phyloP scores from a whole-genome alignment of 768 basidiomycete genomes.

The Daedaleopsis sinensis region DNA sequence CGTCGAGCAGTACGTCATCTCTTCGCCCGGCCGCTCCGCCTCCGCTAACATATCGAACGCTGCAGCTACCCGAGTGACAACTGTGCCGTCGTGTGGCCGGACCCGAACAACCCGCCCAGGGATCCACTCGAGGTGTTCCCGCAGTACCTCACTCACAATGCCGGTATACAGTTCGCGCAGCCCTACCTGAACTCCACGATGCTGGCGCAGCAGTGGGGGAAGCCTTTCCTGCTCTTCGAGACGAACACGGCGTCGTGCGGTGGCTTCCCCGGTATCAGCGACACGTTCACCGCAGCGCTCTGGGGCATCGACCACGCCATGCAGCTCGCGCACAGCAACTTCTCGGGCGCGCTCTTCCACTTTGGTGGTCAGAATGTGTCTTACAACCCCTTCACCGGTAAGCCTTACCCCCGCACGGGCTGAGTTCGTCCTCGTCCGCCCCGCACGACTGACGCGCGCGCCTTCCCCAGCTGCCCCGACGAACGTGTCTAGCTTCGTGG shows the following conservation, averaged over 20 bases:
- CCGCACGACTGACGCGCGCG: not conserved
- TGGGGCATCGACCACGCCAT: constrained; percentile 56
- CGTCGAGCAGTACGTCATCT: constrained; percentile 53
- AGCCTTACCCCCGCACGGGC: not conserved
- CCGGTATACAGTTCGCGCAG: constrained; percentile 37
- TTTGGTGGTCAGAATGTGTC: constrained; percentile 50
- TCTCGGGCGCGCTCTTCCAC: constrained; percentile 51
- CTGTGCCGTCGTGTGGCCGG: constrained; percentile 33
- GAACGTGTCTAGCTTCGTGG: constrained; percentile 37
- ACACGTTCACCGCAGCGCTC: constrained; percentile 51
- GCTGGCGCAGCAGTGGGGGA: constrained; percentile 35
- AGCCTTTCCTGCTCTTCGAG: constrained; percentile 56
- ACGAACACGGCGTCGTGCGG: constrained; percentile 57
- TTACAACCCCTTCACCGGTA: constrained; percentile 40
- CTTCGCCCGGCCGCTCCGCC: not conserved
- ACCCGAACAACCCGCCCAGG: constrained; percentile 27
- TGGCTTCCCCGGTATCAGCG: constrained; percentile 53
- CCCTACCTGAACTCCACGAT: constrained; percentile 42
- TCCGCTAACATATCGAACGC: not conserved
- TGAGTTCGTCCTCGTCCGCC: too few relatives aligned
- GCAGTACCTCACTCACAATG: constrained; percentile 47
- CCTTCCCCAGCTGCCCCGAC: constrained; percentile 45
- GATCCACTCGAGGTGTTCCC: constrained; percentile 44
- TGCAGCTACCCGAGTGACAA: constrained; percentile 40
- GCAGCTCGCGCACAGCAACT: constrained; percentile 51